A percentile compares a stretch with the other conserved stretches of the same genome.
These are phyloP conservation scores for Trichoderma semiorbis DNA, from an alignment of 2,329 filamentous ascomycete species.

Conservation along the genomic window DNA sequence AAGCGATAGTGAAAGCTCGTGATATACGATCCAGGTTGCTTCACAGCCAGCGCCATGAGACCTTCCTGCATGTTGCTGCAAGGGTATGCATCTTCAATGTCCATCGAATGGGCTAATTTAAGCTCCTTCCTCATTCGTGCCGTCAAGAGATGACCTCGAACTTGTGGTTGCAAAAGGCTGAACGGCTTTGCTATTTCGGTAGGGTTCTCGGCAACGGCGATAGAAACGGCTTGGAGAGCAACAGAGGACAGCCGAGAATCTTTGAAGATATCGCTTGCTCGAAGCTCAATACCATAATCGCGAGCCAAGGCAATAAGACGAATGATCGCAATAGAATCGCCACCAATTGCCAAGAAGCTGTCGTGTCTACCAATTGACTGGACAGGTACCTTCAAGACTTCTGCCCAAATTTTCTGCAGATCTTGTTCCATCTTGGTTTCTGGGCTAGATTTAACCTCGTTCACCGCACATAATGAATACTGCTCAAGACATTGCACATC, in stretches of 20 bases:
- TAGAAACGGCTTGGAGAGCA: not conserved
- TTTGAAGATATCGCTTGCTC: not conserved
- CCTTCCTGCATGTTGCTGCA: slow-evolving; percentile 23
- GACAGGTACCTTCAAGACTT: not conserved
- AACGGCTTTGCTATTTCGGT: not conserved
- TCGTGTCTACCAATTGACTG: slow-evolving; percentile 10
- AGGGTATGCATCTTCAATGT: slow-evolving; percentile 22
- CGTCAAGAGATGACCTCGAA: not conserved
- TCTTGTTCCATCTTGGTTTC: slow-evolving; percentile 1
- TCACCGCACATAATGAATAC: not conserved
- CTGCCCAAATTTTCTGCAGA: slow-evolving; percentile 1
- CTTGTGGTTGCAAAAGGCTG: not conserved
- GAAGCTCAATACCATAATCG: not conserved
- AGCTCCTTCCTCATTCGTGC: not conserved
- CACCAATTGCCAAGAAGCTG: slow-evolving; percentile 18
- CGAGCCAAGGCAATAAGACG: not conserved
- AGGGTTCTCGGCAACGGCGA: not conserved
- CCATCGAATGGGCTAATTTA: not conserved
- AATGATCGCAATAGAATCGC: slow-evolving; percentile 16
- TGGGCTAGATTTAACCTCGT: not conserved
- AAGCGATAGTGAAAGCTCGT: slow-evolving; percentile 27
- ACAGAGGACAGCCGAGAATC: not conserved
- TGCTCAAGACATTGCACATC: not conserved
- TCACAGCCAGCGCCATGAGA: slow-evolving; percentile 29
- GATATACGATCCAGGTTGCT: slow-evolving; percentile 33